These are phyloP conservation scores for Elongisporangium prolatum DNA, from an alignment of 352 stramenopile species.

Conservation along the genomic window DNA sequence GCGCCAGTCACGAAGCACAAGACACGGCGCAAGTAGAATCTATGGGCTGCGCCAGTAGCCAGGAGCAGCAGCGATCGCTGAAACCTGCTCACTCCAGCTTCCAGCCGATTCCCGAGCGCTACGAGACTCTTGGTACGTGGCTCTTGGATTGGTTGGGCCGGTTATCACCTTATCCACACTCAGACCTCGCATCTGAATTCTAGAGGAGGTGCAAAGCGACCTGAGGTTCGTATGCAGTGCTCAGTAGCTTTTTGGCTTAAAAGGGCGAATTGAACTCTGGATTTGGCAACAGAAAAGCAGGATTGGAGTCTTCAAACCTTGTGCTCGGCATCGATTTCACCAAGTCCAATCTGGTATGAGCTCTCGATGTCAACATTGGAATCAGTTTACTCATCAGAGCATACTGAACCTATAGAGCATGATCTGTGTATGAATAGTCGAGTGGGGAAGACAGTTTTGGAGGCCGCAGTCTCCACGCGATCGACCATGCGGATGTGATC, in stretches of 20 bases:
- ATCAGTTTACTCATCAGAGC: not conserved
- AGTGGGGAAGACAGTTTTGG: slow-evolving; percentile 60
- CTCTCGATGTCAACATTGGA: not conserved
- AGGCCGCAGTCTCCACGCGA: slow-evolving; percentile 61
- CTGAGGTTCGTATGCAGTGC: not conserved
- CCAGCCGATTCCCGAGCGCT: slow-evolving; percentile 28
- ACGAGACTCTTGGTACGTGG: slow-evolving; percentile 18
- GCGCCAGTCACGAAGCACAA: not conserved
- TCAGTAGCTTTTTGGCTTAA: no score
- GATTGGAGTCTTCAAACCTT: slow-evolving; percentile 47
- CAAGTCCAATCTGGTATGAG: slow-evolving; percentile 36
- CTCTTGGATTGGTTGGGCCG: not conserved
- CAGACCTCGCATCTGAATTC: not conserved
- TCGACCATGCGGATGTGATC: slow-evolving; percentile 48
- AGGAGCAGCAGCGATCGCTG: not conserved
- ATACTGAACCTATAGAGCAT: no score
- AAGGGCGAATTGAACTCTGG: not conserved
- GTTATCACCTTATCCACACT: not conserved
- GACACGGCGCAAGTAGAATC: not conserved
- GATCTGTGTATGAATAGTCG: slow-evolving; percentile 30
- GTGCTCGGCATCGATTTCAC: slow-evolving; percentile 43
- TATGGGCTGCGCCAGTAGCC: not conserved
- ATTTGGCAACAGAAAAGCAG: slow-evolving; percentile 6
- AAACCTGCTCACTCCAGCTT: slow-evolving; percentile 5
- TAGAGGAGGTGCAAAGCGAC: not conserved